A percentile compares a stretch with the other conserved stretches of the same genome.
Evolutionary conservation across 441 rosid species (phyloP).

Genomic region (Populus hybrid): DNA sequence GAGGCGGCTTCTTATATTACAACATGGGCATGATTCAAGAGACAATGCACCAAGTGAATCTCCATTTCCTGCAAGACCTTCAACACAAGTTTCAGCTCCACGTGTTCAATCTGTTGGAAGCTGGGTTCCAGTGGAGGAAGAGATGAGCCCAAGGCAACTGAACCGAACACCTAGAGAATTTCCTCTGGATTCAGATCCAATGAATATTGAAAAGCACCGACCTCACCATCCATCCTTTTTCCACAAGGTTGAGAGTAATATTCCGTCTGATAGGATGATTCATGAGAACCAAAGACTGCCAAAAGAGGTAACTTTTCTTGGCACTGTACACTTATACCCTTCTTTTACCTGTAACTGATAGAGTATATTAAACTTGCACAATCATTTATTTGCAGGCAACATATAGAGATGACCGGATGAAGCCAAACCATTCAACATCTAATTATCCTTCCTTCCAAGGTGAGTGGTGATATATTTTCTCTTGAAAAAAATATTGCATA

Average conservation of each 20-base stretch:
- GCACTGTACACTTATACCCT: neutral
- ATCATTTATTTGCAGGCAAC: slow-evolving; percentile 54
- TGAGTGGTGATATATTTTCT: slow-evolving; percentile 21
- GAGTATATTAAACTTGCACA: slow-evolving; percentile 6
- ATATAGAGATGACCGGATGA: slow-evolving; percentile 69
- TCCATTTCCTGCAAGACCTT: slow-evolving; percentile 60
- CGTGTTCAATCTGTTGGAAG: slow-evolving; percentile 57
- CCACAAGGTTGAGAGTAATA: slow-evolving; percentile 61
- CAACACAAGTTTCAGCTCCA: slow-evolving; percentile 62
- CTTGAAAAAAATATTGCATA: neutral
- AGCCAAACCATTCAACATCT: slow-evolving; percentile 46
- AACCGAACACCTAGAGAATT: slow-evolving; percentile 66
- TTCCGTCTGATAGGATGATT: slow-evolving; percentile 67
- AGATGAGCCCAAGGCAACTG: slow-evolving; percentile 69
- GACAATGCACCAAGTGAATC: slow-evolving; percentile 64
- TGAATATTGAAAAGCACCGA: slow-evolving; percentile 66
- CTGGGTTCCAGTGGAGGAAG: slow-evolving; percentile 86
- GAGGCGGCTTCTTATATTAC: slow-evolving; percentile 93
- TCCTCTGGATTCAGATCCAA: slow-evolving; percentile 61
- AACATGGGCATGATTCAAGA: slow-evolving; percentile 92
- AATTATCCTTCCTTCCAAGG: slow-evolving; percentile 65
- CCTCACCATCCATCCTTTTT: slow-evolving; percentile 62
- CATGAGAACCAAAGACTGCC: slow-evolving; percentile 75
- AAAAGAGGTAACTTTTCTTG: slow-evolving; percentile 56
- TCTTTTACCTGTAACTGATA: neutral